These are phyloP conservation scores for Lenwebbia sp. DNA, from an alignment of 345 rosid genomes.

Conservation along the genomic window DNA sequence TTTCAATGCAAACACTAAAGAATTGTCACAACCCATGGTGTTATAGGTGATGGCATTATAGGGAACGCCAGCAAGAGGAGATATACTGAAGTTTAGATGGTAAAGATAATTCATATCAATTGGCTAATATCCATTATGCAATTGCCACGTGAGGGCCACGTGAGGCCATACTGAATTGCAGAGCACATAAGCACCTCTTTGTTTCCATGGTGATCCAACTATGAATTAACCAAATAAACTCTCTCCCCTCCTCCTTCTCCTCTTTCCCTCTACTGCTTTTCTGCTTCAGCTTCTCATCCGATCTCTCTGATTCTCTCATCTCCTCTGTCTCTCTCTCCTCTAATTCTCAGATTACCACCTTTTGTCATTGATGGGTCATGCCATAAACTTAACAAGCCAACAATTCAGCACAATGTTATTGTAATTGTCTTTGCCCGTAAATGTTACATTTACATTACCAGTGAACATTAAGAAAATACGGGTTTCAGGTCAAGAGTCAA, in stretches of 20 bases:
- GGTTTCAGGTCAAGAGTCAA: background rate
- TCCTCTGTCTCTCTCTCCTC: background rate
- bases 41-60: background rate
- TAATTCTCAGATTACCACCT: background rate
- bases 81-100: background rate
- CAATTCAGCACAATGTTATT: background rate
- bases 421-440: background rate
- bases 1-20: background rate
- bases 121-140: background rate
- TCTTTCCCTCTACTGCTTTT: background rate
- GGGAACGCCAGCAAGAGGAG: background rate
- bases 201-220: background rate
- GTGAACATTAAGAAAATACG: background rate
- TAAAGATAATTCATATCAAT: background rate
- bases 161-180: background rate
- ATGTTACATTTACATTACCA: background rate
- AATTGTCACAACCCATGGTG: background rate
- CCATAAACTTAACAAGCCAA: background rate
- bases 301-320: background rate
- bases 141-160: background rate
- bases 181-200: background rate
- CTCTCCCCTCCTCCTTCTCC: background rate
- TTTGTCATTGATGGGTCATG: background rate
- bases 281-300: background rate
- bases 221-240: background rate